These are phyloP conservation scores for Phoma sp. DNA, from an alignment of 2,329 filamentous ascomycete species.

Conservation along the genomic window DNA sequence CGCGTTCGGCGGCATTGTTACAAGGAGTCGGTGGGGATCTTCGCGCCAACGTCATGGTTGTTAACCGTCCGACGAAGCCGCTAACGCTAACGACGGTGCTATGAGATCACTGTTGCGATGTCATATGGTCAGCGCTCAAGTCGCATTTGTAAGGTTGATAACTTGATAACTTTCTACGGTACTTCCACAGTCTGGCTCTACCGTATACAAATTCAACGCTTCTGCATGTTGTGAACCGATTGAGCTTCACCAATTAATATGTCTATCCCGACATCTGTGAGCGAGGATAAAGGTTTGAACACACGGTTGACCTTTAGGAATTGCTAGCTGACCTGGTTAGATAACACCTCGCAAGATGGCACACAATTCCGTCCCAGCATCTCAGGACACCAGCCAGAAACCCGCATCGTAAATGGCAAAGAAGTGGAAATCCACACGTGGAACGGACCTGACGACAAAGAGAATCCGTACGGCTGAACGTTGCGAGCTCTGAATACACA, in stretches of 20 bases:
- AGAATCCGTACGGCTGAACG: slow-evolving; percentile 32
- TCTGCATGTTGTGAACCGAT: neutral
- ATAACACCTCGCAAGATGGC: slow-evolving; percentile 7
- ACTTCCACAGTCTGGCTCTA: neutral
- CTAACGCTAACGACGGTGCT: neutral
- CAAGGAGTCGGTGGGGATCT: neutral
- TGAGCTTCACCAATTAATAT: slow-evolving; percentile 9
- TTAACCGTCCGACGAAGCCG: neutral
- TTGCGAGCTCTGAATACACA: too few relatives aligned
- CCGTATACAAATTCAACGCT: neutral
- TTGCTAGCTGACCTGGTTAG: neutral
- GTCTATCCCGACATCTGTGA: slow-evolving; percentile 16
- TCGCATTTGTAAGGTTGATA: neutral
- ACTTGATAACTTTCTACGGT: too few relatives aligned
- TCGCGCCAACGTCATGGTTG: slow-evolving; percentile 9
- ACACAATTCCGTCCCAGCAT: slow-evolving; percentile 7
- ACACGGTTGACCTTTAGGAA: neutral
- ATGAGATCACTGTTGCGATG: slow-evolving; percentile 10
- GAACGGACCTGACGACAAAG: slow-evolving; percentile 31
- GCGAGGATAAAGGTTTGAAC: slow-evolving; percentile 18
- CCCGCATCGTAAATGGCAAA: slow-evolving; percentile 26
- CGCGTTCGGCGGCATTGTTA: neutral
- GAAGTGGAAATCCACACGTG: slow-evolving; percentile 36
- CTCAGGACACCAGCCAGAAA: slow-evolving; percentile 10
- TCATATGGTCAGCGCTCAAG: neutral